Conservation (phyloP, 148 eudicot genomes). For the Fagopyrum esculentum region DNA sequence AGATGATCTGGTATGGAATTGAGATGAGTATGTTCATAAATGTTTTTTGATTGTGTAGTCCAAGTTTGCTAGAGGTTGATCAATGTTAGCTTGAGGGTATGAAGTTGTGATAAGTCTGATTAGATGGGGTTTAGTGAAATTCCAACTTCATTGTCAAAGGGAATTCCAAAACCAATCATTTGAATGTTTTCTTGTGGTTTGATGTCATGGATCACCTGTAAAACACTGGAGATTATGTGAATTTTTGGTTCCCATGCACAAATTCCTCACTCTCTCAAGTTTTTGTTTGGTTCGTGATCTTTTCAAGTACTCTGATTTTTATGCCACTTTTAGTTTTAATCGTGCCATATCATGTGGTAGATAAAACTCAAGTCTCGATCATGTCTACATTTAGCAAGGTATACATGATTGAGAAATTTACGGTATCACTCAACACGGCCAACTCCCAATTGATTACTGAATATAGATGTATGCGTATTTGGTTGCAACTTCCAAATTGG, state of each 20-base stretch:
- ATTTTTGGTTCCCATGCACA: too few species aligned
- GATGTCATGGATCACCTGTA: not conserved
- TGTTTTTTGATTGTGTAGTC: not conserved
- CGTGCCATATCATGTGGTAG: too few species aligned
- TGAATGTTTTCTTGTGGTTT: not conserved
- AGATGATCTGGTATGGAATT: not conserved
- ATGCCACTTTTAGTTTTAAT: too few species aligned
- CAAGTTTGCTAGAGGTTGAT: not conserved
- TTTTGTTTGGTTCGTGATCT: too few species aligned
- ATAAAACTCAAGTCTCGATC: too few species aligned
- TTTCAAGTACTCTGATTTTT: too few species aligned
- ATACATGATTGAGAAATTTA: too few species aligned
- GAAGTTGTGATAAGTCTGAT: not conserved
- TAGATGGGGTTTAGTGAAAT: not conserved
- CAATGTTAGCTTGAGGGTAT: not conserved
- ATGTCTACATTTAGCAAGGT: too few species aligned
- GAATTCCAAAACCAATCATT: not conserved
- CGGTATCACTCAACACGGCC: too few species aligned
- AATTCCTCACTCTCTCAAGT: too few species aligned
- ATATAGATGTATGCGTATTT: not conserved
- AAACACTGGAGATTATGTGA: too few species aligned
- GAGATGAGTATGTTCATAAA: not conserved
- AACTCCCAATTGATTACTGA: too few species aligned
- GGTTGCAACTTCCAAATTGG: not conserved
- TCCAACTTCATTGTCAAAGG: not conserved